Percentiles rank a stretch among this genome's conserved stretches.
Evolutionary conservation across 148 eudicot species (phyloP).

Genomic region (Diospyros lotus): DNA sequence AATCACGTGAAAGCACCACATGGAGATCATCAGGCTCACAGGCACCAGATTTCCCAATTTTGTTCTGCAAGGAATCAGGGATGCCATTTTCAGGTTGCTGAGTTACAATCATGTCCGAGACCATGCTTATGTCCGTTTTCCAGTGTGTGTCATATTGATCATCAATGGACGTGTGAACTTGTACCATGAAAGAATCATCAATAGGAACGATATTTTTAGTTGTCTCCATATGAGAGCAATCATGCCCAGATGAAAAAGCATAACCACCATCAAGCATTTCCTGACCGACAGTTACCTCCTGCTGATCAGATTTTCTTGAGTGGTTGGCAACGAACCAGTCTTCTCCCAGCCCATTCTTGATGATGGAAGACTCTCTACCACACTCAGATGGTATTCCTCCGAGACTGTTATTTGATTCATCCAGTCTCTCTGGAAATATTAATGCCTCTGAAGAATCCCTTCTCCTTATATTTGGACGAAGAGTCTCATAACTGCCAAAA

Average conservation of each 20-base stretch:
- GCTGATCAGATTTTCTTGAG: constrained; percentile 20
- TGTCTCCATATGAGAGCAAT: constrained; percentile 8
- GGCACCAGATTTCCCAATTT: constrained; percentile 8
- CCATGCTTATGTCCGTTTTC: constrained; percentile 50
- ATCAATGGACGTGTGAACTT: constrained; percentile 22
- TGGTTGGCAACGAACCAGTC: constrained; percentile 50
- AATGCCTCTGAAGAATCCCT: constrained; percentile 25
- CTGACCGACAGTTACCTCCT: constrained; percentile 10
- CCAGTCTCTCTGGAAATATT: constrained; percentile 25
- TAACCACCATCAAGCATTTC: constrained; percentile 18
- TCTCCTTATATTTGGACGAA: constrained; percentile 21
- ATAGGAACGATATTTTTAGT: constrained; percentile 26
- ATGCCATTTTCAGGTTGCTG: constrained; percentile 13
- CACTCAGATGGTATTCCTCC: constrained; percentile 17
- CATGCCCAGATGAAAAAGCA: constrained; percentile 17
- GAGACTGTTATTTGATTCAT: constrained; percentile 10
- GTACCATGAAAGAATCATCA: constrained; percentile 56
- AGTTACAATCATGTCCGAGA: constrained; percentile 18
- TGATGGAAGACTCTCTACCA: constrained; percentile 24
- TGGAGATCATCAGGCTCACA: constrained; percentile 44
- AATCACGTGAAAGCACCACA: constrained; percentile 35
- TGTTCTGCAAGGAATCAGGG: constrained; percentile 14
- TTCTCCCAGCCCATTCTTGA: constrained; percentile 29
- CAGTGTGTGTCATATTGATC: constrained; percentile 38
- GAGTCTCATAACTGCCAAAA: constrained; percentile 27